Evolutionary conservation across 768 basidiomycete genomes (phyloP).

Genomic region (Lactarius vividus): DNA sequence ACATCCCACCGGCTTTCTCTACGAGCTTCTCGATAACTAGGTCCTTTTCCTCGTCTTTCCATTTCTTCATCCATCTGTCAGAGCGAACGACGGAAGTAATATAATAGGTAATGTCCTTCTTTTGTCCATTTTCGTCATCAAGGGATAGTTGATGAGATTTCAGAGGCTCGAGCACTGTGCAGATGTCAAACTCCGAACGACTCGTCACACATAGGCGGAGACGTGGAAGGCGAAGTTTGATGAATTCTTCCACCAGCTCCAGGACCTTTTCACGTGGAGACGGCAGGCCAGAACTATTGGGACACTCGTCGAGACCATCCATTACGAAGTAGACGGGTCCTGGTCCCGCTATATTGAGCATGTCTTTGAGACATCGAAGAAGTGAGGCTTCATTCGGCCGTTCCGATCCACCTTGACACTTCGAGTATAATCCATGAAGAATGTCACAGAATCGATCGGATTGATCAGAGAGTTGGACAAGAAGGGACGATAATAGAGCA

Average conservation of each 20-base stretch:
- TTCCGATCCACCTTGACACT: background rate
- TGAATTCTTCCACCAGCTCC: background rate
- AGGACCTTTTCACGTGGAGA: background rate
- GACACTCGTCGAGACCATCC: conserved; percentile 7
- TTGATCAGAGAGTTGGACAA: conserved; percentile 7
- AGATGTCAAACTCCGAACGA: background rate
- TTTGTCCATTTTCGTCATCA: background rate
- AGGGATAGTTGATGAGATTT: background rate
- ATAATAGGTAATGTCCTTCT: background rate
- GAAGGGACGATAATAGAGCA: background rate
- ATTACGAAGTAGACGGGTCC: background rate
- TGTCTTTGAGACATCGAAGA: conserved; percentile 1
- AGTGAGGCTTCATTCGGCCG: background rate
- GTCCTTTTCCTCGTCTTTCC: background rate
- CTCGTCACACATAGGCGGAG: background rate
- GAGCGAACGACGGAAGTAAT: background rate
- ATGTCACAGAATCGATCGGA: background rate
- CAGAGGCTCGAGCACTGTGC: background rate
- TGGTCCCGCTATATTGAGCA: background rate
- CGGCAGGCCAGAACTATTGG: background rate
- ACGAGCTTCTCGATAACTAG: background rate
- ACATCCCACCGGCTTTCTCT: conserved; percentile 3
- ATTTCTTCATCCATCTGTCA: background rate
- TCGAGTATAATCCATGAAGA: background rate
- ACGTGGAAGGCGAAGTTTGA: background rate